Evolutionary conservation across 2,329 filamentous ascomycete species (phyloP).

Genomic region (Colletotrichum caudatum): DNA sequence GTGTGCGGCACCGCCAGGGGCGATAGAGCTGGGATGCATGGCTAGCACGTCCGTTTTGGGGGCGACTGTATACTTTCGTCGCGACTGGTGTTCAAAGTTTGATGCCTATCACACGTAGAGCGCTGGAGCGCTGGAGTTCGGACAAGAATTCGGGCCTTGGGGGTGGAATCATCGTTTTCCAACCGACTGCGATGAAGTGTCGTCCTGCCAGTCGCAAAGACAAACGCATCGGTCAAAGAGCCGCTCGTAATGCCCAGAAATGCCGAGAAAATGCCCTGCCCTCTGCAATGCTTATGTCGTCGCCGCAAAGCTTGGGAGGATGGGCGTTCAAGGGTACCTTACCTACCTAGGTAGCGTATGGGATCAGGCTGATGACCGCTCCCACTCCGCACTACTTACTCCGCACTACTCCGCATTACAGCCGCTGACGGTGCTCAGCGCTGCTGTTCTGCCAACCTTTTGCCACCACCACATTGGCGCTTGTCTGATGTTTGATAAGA

Average conservation of each 20-base stretch:
- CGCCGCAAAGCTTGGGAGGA: slow-evolving; percentile 24
- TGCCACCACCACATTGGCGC: not conserved
- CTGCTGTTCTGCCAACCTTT: not conserved
- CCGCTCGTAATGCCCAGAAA: slow-evolving; percentile 26
- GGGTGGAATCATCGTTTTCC: not conserved
- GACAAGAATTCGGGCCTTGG: not conserved
- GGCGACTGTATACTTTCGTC: not conserved
- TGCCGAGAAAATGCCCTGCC: slow-evolving; percentile 35
- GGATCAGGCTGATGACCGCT: slow-evolving; percentile 5
- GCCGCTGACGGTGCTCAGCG: not conserved
- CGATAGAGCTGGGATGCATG: not conserved
- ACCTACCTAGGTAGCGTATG: not conserved
- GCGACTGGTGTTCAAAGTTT: not conserved
- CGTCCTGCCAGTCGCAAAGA: slow-evolving; percentile 5
- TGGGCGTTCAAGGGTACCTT: not conserved
- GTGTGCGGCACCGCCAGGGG: not conserved
- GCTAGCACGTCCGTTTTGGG: not conserved
- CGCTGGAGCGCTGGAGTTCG: not conserved
- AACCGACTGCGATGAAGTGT: not conserved
- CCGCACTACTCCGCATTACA: not conserved
- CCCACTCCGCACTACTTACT: not conserved
- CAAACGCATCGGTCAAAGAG: slow-evolving; percentile 12
- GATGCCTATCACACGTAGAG: too few species aligned
- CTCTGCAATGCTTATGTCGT: slow-evolving; percentile 28
- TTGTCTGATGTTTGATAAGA: not conserved